phyloP scores from a whole-genome alignment of 2,329 filamentous ascomycete species.

The Colletotrichum orbiculare region DNA sequence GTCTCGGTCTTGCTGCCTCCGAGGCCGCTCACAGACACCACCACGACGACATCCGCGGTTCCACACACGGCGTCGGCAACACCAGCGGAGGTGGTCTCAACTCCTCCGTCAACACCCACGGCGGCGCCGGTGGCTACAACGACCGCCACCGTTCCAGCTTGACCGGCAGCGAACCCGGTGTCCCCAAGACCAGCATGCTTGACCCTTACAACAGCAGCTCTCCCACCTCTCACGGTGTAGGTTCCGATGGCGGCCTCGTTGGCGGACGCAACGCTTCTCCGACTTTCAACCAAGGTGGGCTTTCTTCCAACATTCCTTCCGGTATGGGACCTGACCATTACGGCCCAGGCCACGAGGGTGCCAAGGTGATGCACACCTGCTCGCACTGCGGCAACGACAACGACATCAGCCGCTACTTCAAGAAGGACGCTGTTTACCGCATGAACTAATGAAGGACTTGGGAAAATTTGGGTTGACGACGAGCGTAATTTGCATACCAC shows the following conservation, averaged over 20 bases:
- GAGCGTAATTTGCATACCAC: slow-evolving; percentile 15
- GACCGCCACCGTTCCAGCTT: slow-evolving; percentile 10
- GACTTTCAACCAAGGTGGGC: slow-evolving; percentile 22
- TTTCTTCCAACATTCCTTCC: slow-evolving; percentile 16
- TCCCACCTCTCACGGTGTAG: slow-evolving; percentile 4
- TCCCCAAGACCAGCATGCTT: slow-evolving; percentile 34
- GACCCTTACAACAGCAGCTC: slow-evolving; percentile 31
- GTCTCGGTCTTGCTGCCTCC: slow-evolving; percentile 23
- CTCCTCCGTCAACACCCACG: slow-evolving; percentile 14
- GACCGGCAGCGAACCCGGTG: slow-evolving; percentile 16
- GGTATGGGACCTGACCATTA: slow-evolving; percentile 36
- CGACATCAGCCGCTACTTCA: slow-evolving; percentile 39
- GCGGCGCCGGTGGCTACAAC: slow-evolving; percentile 5
- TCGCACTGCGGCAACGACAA: slow-evolving; percentile 35
- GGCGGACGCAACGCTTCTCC: slow-evolving; percentile 27
- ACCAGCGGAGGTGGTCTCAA: slow-evolving; percentile 1
- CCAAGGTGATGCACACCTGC: slow-evolving; percentile 37
- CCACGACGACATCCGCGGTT: slow-evolving; percentile 27
- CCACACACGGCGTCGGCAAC: slow-evolving; percentile 8
- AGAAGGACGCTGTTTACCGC: slow-evolving; percentile 37
- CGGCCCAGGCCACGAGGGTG: slow-evolving; percentile 36
- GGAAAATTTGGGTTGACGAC: neutral
- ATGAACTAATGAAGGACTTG: slow-evolving; percentile 12
- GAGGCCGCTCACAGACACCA: slow-evolving; percentile 28
- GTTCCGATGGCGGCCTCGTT: slow-evolving; percentile 5